Percentiles rank a stretch among this genome's conserved stretches.
These are phyloP conservation scores for Oryza coarctata DNA, from an alignment of 176 grass and related monocot species.

Conservation along the genomic window DNA sequence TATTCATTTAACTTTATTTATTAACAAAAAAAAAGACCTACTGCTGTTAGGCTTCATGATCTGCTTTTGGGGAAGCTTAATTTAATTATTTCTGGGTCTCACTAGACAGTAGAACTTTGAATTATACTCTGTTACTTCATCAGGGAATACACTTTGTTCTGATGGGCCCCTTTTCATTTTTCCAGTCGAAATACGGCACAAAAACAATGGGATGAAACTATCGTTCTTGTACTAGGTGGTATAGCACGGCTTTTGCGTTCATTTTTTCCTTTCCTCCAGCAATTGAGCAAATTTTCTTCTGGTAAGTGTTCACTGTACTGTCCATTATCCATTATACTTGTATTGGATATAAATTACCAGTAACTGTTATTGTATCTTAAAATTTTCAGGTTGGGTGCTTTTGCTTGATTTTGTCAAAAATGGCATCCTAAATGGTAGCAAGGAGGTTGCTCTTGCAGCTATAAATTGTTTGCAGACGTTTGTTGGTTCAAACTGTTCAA, in stretches of 20 bases:
- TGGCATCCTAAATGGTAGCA: slow-evolving; percentile 89
- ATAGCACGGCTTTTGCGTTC: slow-evolving; percentile 81
- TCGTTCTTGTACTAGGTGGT: slow-evolving; percentile 89
- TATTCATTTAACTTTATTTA: slow-evolving; percentile 33
- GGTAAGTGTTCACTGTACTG: slow-evolving; percentile 51
- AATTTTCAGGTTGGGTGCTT: slow-evolving; percentile 74
- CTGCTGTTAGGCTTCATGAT: background rate
- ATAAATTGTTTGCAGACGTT: slow-evolving; percentile 92
- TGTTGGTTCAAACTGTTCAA: slow-evolving; percentile 83
- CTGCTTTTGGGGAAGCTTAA: background rate
- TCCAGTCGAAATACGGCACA: slow-evolving; percentile 92
- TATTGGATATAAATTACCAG: background rate
- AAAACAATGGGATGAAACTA: slow-evolving; percentile 99
- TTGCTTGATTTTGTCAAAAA: slow-evolving; percentile 87
- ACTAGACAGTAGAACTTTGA: slow-evolving; percentile 4
- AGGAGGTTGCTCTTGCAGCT: slow-evolving; percentile 97
- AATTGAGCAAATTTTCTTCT: slow-evolving; percentile 77
- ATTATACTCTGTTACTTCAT: background rate
- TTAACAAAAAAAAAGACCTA: slow-evolving; percentile 1
- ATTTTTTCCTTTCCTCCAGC: slow-evolving; percentile 90
- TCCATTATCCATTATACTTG: background rate
- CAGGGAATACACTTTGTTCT: background rate
- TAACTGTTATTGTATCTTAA: slow-evolving; percentile 25
- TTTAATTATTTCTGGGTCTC: background rate
- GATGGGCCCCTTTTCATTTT: slow-evolving; percentile 22